Evolutionary conservation across 768 basidiomycete species (phyloP), one percentile per base, ranked within the genome.

Genomic region (Gloeostereum incarnatum): DNA sequence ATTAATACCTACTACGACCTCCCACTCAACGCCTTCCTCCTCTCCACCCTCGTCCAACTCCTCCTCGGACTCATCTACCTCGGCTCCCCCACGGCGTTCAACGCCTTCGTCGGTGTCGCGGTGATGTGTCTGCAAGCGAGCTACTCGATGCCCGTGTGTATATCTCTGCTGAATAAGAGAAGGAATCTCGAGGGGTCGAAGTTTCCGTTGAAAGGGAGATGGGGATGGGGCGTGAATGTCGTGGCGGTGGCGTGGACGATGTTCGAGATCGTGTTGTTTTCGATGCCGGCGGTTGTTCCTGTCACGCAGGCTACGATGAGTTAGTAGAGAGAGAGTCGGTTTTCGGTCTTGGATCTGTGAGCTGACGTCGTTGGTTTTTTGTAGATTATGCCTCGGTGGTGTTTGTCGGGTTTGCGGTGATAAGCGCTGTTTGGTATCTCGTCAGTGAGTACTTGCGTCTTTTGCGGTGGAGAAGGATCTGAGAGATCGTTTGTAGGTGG

Each of bases 331-430:
- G n/a, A n/a, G n/a, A n/a, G n/a, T n/a, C n/a, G n/a, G n/a, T n/a
- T n/a, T n/a, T n/a, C n/a, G n/a, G n/a, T n/a, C n/a, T n/a, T n/a
- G n/a, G n/a, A n/a, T n/a, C n/a, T n/a, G n/a, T n/a, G n/a, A n/a
- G n/a, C n/a, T n/a, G n/a, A n/a, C n/a, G n/a, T n/a, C n/a, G n/a
- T n/a, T n/a, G n/a, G n/a, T 20, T 2, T 3, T 23, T 29, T 7
- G 43, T 47, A 81, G 79, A 83, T 56, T 79, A 78, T 43, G 78
- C 78, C 8, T 72, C 73, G 6, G 78, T 75, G 10, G 77, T 81
- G 11, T 81, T 80, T 41, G 71, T 77, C 27, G 78, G 73, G 3
- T 81, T 82, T 43, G 73, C 59, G 1, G 42, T 58, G 11, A 66
- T 81, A 22, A 78, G 77, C 36, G 71, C 66, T 0, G 56, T 65